Evolutionary conservation across 805 yeast species (phyloP), one percentile per base, ranked within the genome.

Genomic region (Candida dajiaensis): DNA sequence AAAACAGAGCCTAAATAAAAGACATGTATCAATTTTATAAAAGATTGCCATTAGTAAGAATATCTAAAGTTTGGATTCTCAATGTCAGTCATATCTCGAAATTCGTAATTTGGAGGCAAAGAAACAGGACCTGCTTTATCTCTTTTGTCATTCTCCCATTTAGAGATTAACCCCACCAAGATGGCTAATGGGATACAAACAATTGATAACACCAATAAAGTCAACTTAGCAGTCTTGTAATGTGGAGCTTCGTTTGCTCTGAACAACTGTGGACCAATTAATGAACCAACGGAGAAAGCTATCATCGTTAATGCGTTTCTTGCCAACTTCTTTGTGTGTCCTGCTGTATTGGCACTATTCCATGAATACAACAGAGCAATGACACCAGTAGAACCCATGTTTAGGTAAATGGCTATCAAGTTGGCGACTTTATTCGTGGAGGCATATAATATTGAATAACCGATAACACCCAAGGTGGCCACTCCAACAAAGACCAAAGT

Each of bases 211-310:
- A 72, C 77, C 45, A 81, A 60, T 40, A 80, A 64, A 0, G 80
- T 74, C 28, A 78, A 72, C 54, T 80, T 80, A 9, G 86, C 88
- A 10, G 81, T 74, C 15, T 62, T 67, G 53, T 79, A 82, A 15
- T 67, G 62, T 26, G 85, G 85, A 12, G 76, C 72, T 46, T 76
- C 71, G 16, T 67, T 52, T 0, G 68, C 69, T 51, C 77, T 72
- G 63, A 81, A 81, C 54, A 80, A 64, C 54, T 81, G 85, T 3
- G 89, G 86, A 0, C 85, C 87, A 42, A 80, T 68, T 49, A 84
- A 64, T 53, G 81, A 74, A 8, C 82, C 78, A 21, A 79, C 61
- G 11, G 80, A 77, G 56, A 78, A 80, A n/a, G 74, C 76, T 44
- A 79, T 67, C 80, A 80, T 74, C 0, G 80, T 78, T 21, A 73